Base-by-base conservation (phyloP, 73 alveolate species). In the Durusdinium trenchii region DNA sequence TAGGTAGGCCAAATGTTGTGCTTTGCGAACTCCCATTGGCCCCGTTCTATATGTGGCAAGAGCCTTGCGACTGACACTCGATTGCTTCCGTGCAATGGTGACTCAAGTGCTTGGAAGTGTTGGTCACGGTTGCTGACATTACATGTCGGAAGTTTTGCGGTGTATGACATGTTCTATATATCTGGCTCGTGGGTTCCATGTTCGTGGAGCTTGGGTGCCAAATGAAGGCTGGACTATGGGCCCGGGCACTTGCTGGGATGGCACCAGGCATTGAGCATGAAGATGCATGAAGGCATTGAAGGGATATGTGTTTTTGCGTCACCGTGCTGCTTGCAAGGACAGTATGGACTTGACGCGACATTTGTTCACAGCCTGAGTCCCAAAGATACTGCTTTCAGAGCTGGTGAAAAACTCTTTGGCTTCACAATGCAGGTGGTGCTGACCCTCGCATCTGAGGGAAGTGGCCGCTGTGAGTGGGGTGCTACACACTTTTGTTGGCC, bases 261-360 rank as follows among this genome's bases (percentile, higher is more conserved):
- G 97, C 97, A 90, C 87, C 97, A 90, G 81, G 81, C 81, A 9
- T 23, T 60, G 73, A 60, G 7, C 73, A 60, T 60, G 1, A 23
- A 23, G 43, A 9, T 42, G 43, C 81, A 67, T 32, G 81, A 28
- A 42, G 81, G n/a, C 42, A 0, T 3, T 9, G n/a, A 30, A 18
- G 42, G 3, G 1, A 67, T 26, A 67, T n/a, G 16, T 64, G 23
- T 64, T 9, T 64, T 67, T 32, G 45, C n/a, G 81, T 30, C 81
- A 1, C 81, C 81, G 81, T 42, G 43, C 43, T 1, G 81, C 42
- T 9, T 32, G 81, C 64, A 20, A 67, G 75, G 97, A 90, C 86
- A 90, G 69, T 75, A 90, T 90, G 97, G 97, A 90, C 81, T 76
- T 90, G 60, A 75, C 64, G 40, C 86, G 97, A 12, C 97, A 90